A percentile compares a stretch with the other conserved stretches of the same genome.
Evolutionary conservation across 1,139 yeast genomes (phyloP).

Genomic region (Arxiozyma slooffiae): DNA sequence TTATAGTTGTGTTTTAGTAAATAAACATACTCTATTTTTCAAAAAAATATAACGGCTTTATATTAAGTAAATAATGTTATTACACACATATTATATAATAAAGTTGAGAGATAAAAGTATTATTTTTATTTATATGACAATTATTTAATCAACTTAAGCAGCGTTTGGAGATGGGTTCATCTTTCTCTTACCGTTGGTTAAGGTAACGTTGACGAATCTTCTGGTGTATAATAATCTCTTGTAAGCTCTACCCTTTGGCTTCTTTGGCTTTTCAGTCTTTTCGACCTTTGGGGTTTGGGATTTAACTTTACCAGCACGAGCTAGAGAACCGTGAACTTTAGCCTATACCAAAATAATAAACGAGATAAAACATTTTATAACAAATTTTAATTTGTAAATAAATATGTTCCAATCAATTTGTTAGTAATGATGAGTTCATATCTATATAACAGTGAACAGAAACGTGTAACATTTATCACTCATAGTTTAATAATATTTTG

Average conservation of each 20-base stretch:
- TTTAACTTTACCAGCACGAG: constrained; percentile 99
- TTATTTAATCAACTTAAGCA: constrained; percentile 8
- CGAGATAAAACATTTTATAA: neutral
- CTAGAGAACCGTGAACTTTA: constrained; percentile 99
- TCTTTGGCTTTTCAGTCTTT: constrained; percentile 76
- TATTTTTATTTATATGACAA: constrained; percentile 1
- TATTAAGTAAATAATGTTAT: neutral
- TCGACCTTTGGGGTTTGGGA: constrained; percentile 95
- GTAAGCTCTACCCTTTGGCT: constrained; percentile 83
- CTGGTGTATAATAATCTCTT: constrained; percentile 98
- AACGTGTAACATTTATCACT: neutral
- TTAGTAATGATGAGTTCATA: neutral
- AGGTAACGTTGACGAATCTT: constrained; percentile 97
- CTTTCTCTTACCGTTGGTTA: constrained; percentile 98
- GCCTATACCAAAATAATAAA: constrained; percentile 40
- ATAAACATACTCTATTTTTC: too few relatives aligned
- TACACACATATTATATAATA: neutral
- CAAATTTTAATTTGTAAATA: neutral
- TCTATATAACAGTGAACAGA: neutral
- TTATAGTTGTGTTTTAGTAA: too few relatives aligned
- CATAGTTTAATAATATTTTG: too few relatives aligned
- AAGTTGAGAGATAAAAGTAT: neutral
- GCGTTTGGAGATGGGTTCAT: constrained; percentile 85
- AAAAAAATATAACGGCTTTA: neutral
- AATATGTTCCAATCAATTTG: neutral